Base-by-base conservation (phyloP, 805 yeast genomes). In the Candida arabinofermentans region DNA sequence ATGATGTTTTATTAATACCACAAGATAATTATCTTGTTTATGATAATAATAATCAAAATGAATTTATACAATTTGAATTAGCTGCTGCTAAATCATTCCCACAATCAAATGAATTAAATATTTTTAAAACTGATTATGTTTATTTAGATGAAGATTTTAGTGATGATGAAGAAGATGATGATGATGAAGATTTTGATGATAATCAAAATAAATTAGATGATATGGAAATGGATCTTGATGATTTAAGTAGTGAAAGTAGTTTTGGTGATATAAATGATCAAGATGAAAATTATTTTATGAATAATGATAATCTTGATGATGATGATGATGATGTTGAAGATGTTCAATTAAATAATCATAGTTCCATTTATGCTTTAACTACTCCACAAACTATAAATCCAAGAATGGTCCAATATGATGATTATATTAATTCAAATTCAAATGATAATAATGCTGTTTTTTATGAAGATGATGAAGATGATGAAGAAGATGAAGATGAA, bases 181-280 rank as follows among this genome's bases (percentile, higher is more conserved):
- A 57, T 5, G 58, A 54, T n/a, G 58, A 55, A 23, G 63, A 55
- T 14, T 53, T 56, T 23, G 51, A 53, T 39, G 44, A 41, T 18
- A 34, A 41, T 27, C 52, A 50, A 26, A 51, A 58, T 44, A 56
- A 54, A 41, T 44, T 57, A 36, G 60, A 56, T 34, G 57, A 55
- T 32, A 53, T 57, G 59, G 64, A 59, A 34, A 59, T 60, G 58
- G 63, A 58, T 47, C 42, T 55, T 22, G 62, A 59, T 41, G 62
- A 56, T 37, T 30, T 50, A 37, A 51, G 55, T 49, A 49, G 56
- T 38, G 60, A 53, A 29, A 47, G 53, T 38, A 54, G 58, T 36
- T 43, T 46, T 39, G 58, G 49, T 35, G 55, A 53, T 16, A 55
- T 47, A 18, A 50, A 44, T 26, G 54, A 48, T 10, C 49, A 47